Evolutionary conservation across 2,329 filamentous ascomycete genomes (phyloP).

Genomic region (Coniochaeta prunicola): DNA sequence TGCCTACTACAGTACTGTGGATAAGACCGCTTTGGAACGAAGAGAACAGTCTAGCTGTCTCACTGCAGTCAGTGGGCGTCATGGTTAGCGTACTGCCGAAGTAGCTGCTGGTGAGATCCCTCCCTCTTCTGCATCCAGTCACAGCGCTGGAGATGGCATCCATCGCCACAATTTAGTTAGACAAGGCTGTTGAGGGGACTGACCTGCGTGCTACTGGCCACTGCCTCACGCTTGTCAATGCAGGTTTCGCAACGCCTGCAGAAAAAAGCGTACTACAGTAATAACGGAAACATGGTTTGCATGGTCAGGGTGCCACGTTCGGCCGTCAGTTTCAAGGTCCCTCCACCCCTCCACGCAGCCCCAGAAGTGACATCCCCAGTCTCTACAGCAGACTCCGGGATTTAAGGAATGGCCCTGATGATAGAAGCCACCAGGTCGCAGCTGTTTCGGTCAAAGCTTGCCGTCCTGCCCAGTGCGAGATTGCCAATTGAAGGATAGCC

Average conservation of each 20-base stretch:
- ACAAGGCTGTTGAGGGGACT: conserved; percentile 13
- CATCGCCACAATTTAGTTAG: no score
- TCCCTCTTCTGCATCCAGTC: conserved; percentile 10
- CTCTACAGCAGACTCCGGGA: background rate
- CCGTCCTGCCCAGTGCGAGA: background rate
- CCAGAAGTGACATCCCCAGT: background rate
- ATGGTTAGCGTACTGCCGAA: background rate
- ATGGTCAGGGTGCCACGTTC: conserved; percentile 6
- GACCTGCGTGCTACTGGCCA: conserved; percentile 10
- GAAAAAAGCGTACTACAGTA: background rate
- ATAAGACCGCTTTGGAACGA: background rate
- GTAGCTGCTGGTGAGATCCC: background rate
- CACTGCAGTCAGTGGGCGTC: background rate
- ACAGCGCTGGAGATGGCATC: conserved; percentile 9
- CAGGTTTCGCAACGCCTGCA: conserved; percentile 14
- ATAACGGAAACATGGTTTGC: background rate
- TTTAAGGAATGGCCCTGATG: background rate
- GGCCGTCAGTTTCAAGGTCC: background rate
- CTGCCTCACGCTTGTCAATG: conserved; percentile 13
- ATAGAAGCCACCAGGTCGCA: background rate
- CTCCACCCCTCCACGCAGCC: background rate
- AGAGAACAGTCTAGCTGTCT: background rate
- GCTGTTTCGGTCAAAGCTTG: background rate
- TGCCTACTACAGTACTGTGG: no score
- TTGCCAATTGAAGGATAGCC: background rate